Evolutionary conservation across 1,284 basidiomycete species (phyloP).

Genomic region (Stereum hirsutum): DNA sequence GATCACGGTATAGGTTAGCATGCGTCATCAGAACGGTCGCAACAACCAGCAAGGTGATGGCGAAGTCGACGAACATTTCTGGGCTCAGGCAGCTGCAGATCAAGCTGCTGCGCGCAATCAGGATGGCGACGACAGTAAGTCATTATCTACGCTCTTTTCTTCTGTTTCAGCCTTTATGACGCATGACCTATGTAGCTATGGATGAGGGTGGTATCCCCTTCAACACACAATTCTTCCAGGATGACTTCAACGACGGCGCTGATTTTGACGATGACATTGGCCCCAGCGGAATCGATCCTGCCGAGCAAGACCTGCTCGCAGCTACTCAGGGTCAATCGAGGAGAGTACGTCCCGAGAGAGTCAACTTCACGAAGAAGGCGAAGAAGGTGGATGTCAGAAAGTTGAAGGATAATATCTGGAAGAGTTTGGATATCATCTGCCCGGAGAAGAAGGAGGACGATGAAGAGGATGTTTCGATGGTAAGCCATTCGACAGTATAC

Average conservation of each 20-base stretch:
- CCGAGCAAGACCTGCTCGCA: constrained; percentile 81
- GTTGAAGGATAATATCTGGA: constrained; percentile 98
- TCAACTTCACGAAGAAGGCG: constrained; percentile 93
- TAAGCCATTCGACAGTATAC: not conserved
- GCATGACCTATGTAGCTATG: constrained; percentile 23
- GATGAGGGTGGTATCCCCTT: constrained; percentile 65
- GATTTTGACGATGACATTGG: constrained; percentile 63
- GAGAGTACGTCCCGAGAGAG: constrained; percentile 79
- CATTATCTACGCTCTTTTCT: not conserved
- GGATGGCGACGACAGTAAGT: constrained; percentile 58
- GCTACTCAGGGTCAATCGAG: constrained; percentile 74
- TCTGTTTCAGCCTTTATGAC: constrained; percentile 1
- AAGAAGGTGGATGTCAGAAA: constrained; percentile 96
- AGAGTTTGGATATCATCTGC: constrained; percentile 67
- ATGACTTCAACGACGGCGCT: constrained; percentile 76
- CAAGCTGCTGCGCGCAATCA: constrained; percentile 54
- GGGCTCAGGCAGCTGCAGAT: constrained; percentile 86
- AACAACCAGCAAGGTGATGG: constrained; percentile 59
- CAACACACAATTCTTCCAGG: constrained; percentile 96
- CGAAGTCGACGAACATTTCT: constrained; percentile 90
- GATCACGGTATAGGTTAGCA: constrained; percentile 51
- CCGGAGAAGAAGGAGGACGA: constrained; percentile 27
- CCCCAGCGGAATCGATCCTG: constrained; percentile 39
- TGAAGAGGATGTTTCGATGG: constrained; percentile 42
- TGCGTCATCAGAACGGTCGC: constrained; percentile 60